Evolutionary conservation across 1,284 basidiomycete species (phyloP), one percentile per base, ranked within the genome.

Genomic region (Heterobasidion parviporum): DNA sequence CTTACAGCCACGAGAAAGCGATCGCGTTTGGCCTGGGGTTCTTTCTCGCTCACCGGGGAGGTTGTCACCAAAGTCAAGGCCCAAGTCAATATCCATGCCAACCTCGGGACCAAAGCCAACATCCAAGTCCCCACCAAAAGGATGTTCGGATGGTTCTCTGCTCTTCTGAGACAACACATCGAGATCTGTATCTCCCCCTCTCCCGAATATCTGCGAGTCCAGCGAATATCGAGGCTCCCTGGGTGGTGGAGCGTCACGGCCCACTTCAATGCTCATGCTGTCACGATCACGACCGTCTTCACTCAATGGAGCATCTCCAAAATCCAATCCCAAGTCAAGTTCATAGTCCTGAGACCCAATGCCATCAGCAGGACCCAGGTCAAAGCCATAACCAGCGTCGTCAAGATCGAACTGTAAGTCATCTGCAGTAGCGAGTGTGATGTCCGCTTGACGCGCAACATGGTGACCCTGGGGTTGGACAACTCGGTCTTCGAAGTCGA

Each of bases 311-410:
- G 74, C 80, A 58, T 84, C 85, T 43, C 80, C 87, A 64, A 85
- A 89, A 63, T 86, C 80, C 50, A 92, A 75, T 55, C 84, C 87
- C 20, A 91, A 72, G 64, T 89, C 87, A 53, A 90, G 63, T 53
- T 85, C 83, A 60, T 76, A 94, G 67, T 94, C 90, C 66, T 92
- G 87, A 1, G 89, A 92, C 44, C 90, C 92, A 62, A 94, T 89
- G 47, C 90, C 90, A 60, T 89, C 88, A 0, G 81, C 79, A 7
- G 85, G 85, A 3, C 86, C 89, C 36, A 91, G 77, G 63, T 87
- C 86, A 57, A 89, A 87, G 4, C 74, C 78, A 57, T 75, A 79
- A 26, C 70, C 74, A 6, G 78, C 71, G 59, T 87, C 85, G 56
- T 82, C 79, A 36, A 83, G 67, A 64, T 85, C 84, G 50, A 72